Conservation (phyloP, 192 early-diverging fungal species). For the Podila minutissima region DNA sequence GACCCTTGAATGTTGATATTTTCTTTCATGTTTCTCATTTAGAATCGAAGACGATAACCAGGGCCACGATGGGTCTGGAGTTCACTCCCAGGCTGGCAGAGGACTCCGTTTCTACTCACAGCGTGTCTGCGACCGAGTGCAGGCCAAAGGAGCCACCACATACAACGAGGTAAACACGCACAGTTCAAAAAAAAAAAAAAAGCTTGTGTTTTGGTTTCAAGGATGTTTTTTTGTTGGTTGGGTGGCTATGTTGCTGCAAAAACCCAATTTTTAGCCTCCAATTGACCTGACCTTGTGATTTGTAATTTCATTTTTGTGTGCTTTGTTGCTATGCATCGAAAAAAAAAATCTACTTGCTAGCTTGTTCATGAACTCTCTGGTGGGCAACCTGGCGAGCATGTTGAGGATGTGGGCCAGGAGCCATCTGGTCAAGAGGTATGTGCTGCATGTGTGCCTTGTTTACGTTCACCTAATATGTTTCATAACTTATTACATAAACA, state of each 20-base stretch:
- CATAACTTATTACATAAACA: too few species aligned
- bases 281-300: too few species aligned
- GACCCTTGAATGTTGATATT: too few species aligned
- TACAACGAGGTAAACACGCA: conserved; percentile 62
- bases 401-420: conserved; percentile 19
- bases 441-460: not conserved
- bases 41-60: conserved; percentile 30
- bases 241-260: too few species aligned
- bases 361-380: conserved; percentile 59
- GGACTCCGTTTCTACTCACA: conserved; percentile 70
- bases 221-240: too few species aligned
- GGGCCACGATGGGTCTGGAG: conserved; percentile 28
- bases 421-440: conserved; percentile 29
- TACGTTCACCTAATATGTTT: not conserved
- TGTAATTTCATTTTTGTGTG: not conserved
- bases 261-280: too few species aligned
- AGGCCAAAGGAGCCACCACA: conserved; percentile 64
- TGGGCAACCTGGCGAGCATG: conserved; percentile 30
- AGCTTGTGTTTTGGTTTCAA: not conserved
- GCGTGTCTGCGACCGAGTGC: conserved; percentile 70
- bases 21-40: not conserved
- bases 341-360: not conserved
- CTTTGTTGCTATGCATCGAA: not conserved
- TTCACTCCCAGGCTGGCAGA: conserved; percentile 53
- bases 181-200: too few species aligned